Evolutionary conservation across 768 basidiomycete genomes (phyloP), one percentile per base, ranked within the genome.

Genomic region (Pisolithus albus): DNA sequence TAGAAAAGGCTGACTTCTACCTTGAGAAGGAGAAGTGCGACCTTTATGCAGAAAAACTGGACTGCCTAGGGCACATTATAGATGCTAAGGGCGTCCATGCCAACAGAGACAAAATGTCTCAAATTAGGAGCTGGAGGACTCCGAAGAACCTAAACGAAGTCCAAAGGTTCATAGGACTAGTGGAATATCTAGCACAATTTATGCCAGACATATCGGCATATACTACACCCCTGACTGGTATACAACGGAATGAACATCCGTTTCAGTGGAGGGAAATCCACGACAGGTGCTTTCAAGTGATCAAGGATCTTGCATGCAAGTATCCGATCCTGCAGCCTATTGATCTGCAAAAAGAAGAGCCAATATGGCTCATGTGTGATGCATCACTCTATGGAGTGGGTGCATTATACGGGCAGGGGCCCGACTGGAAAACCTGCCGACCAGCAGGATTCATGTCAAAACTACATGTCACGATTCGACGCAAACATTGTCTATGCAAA

Each of bases 1-100:
- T 77, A 0, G 39, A 63, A 1, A 41, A 63, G 16, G 43, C 58
- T 6, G 19, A 64, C 1, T 57, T 77, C 5, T 74, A 60, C 51
- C 56, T 75, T 0, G 69, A 69, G 38, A 37, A 41, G 5, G 41
- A 56, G n/a, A 76, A 75, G 52, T 65, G 64, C 21, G 59, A 73
- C 2, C 28, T 72, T 1, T 71, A 67, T 45, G 54, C 67, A 0
- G 36, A 55, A 8, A 26, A 40, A 3, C 49, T 74, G 42, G 66
- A 73, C 34, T 72, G 68, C 47, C 61, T 77, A 0, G 74, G 76
- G 0, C 72, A 75, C 42, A 40, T 70, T 0, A 70, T 78, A 4
- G 70, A 74, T 49, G 60, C 72, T 18, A 18, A 60, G 1, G 73
- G 76, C 0, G 60, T 77, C 0, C 68, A 72, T 43, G 62, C 67